Evolutionary conservation across 2,329 filamentous ascomycete genomes (phyloP), one percentile per base, ranked within the genome.

Genomic region (Neofusicoccum kwambonambiense): DNA sequence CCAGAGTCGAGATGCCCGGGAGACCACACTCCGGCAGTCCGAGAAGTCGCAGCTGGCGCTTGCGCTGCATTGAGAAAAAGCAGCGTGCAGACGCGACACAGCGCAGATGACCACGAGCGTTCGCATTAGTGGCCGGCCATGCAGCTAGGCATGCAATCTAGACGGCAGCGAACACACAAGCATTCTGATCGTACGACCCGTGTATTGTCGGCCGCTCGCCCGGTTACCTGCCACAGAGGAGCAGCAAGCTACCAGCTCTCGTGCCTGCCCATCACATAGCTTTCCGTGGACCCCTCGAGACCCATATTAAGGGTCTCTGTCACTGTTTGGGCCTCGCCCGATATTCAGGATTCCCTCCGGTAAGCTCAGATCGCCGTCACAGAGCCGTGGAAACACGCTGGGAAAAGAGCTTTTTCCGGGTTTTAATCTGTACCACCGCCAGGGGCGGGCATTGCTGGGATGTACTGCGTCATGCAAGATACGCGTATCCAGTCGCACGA

Each of bases 401-500:
- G 27, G 6, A 31, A 31, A 39, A 54, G 51, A 37, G 12, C 8
- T 22, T 12, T 8, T 56, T 27, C 47, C 41, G 39, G 54, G 37
- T 45, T 47, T 35, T 35, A 19, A 45, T 47, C n/a, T 60, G 52
- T 44, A 13, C 52, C 37, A 57, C 39, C 7, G 37, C 52, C 52
- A 57, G 52, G 50, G 50, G 27, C 15, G 31, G 22, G 19, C 12
- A 22, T 34, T 31, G 37, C 37, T n/a, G n/a, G 54, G 41, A 19
- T 37, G 50, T 54, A 37, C 42, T 17, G 56, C 56, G 27, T 60
- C 56, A 60, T 60, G 56, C 56, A 60, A 60, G 56, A 60, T 47
- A 47, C n/a, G 56, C 56, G 41, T n/a, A 31, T n/a, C 31, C 11
- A 19, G 54, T 58, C 13, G 8, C 22, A 58, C 54, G 11, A 22